These are phyloP conservation scores for Lumnitzera littorea DNA, from an alignment of 345 rosid species.

Conservation along the genomic window DNA sequence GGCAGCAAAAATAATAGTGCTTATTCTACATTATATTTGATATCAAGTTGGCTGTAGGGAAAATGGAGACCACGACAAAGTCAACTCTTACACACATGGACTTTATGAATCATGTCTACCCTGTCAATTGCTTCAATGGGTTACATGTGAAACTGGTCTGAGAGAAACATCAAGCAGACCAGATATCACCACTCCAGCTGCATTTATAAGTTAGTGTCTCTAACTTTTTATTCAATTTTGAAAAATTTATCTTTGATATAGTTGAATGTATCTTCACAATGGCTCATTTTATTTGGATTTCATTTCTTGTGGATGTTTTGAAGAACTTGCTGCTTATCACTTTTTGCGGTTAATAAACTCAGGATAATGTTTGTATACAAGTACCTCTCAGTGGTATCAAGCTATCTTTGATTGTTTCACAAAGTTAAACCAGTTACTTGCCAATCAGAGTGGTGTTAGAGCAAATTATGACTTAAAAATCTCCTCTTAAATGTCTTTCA, in stretches of 20 bases:
- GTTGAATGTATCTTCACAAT: slow-evolving; percentile 6
- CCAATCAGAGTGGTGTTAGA: too few relatives aligned
- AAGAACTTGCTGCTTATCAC: neutral
- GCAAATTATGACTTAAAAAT: neutral
- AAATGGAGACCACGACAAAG: slow-evolving; percentile 34
- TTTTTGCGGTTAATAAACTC: neutral
- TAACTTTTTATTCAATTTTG: slow-evolving; percentile 11
- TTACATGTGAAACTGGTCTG: slow-evolving; percentile 34
- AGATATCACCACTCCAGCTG: slow-evolving; percentile 30
- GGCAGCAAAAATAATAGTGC: slow-evolving; percentile 2
- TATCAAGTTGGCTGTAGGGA: slow-evolving; percentile 34
- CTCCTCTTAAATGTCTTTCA: slow-evolving; percentile 19
- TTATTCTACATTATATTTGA: slow-evolving; percentile 9
- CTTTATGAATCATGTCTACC: slow-evolving; percentile 41
- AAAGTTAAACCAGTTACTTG: too few relatives aligned
- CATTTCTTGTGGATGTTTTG: neutral
- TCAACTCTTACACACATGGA: slow-evolving; percentile 30
- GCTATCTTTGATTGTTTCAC: too few relatives aligned
- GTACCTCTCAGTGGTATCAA: neutral
- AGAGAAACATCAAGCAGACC: slow-evolving; percentile 26
- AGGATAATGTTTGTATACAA: neutral
- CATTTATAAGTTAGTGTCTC: slow-evolving; percentile 56
- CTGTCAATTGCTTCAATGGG: slow-evolving; percentile 48
- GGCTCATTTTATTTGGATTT: neutral
- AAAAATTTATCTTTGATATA: neutral